phyloP scores from a whole-genome alignment of 1,284 basidiomycete genomes.

The Leccinum brunneo-olivaceum region DNA sequence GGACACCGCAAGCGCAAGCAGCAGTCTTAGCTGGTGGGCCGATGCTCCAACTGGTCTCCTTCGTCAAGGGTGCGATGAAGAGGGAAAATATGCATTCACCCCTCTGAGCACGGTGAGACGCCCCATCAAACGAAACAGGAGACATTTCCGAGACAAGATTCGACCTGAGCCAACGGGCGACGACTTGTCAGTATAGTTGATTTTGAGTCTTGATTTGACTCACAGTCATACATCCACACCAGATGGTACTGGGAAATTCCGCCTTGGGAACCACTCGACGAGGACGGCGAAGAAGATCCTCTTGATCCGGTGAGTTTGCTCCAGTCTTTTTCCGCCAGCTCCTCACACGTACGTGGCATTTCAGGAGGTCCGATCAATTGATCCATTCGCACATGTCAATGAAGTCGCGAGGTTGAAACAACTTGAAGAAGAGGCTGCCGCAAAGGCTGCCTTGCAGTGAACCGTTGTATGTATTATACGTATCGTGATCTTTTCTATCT shows the following conservation, averaged over 20 bases:
- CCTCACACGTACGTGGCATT: background rate
- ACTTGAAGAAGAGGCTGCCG: background rate
- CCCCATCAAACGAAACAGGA: slow-evolving; percentile 12
- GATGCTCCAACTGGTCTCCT: slow-evolving; percentile 16
- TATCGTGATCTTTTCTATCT: no score
- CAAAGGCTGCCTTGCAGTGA: background rate
- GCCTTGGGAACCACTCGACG: slow-evolving; percentile 27
- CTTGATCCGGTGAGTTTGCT: slow-evolving; percentile 3
- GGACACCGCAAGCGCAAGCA: background rate
- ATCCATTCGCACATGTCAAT: background rate
- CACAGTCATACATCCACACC: background rate
- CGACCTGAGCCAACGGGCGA: slow-evolving; percentile 15
- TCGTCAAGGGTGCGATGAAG: slow-evolving; percentile 13
- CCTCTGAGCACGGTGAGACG: slow-evolving; percentile 22
- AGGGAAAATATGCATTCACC: slow-evolving; percentile 12
- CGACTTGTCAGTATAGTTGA: slow-evolving; percentile 14
- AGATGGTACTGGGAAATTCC: slow-evolving; percentile 19
- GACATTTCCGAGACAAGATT: slow-evolving; percentile 16
- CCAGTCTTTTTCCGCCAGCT: background rate
- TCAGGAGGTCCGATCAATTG: background rate
- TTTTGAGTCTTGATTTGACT: background rate
- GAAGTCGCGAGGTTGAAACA: background rate
- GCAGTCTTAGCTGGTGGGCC: slow-evolving; percentile 11
- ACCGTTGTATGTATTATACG: background rate
- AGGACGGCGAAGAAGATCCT: slow-evolving; percentile 19